Evolutionary conservation across 345 rosid genomes (phyloP).

Genomic region (Cardamine resedifolia): DNA sequence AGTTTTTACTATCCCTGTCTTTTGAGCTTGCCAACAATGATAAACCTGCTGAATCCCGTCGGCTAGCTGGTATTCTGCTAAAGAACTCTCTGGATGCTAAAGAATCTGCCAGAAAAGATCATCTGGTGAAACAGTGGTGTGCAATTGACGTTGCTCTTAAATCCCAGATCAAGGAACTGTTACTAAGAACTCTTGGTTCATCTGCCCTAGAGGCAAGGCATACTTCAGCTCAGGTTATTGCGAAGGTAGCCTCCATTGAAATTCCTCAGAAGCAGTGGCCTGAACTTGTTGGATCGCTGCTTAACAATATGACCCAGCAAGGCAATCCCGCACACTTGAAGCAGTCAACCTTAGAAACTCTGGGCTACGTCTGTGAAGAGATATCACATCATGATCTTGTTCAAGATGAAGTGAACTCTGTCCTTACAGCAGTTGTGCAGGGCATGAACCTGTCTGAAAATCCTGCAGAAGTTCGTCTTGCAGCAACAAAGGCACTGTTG

Average conservation of each 20-base stretch:
- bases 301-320: constrained; percentile 73
- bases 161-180: constrained; percentile 75
- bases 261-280: constrained; percentile 95
- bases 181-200: constrained; percentile 70
- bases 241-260: constrained; percentile 89
- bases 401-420: constrained; percentile 87
- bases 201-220: constrained; percentile 72
- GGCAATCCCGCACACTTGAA: constrained; percentile 59
- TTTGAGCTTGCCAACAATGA: constrained; percentile 79
- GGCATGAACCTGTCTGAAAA: constrained; percentile 88
- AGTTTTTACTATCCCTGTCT: constrained; percentile 66
- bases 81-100: constrained; percentile 93
- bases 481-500: constrained; percentile 76
- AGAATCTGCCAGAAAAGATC: constrained; percentile 61
- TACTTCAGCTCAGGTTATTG: constrained; percentile 90
- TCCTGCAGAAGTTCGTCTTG: constrained; percentile 74
- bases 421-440: constrained; percentile 96
- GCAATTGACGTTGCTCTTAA: constrained; percentile 57
- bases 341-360: constrained; percentile 88
- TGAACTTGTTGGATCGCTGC: constrained; percentile 64
- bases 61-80: constrained; percentile 87
- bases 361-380: constrained; percentile 92
- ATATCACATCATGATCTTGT: constrained; percentile 80
- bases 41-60: constrained; percentile 78
- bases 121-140: constrained; percentile 78